Base-by-base conservation (phyloP, 2,329 filamentous ascomycete species). In the Raffaelea ambrosiae region DNA sequence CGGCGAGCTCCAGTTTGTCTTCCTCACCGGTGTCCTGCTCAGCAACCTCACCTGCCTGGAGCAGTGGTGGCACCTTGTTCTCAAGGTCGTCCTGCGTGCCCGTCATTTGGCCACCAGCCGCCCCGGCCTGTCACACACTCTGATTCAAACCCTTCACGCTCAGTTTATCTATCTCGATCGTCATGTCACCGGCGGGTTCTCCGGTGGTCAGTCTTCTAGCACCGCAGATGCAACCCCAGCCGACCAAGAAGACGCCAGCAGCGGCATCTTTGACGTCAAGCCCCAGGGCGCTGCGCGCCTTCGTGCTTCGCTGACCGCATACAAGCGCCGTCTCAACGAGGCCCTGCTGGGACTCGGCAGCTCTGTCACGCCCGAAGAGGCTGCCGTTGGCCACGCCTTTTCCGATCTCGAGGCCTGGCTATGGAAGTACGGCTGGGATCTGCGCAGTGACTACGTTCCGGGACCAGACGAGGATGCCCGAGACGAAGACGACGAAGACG, bases 1-100 rank as follows among this genome's bases (percentile, higher is more conserved):
- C 5, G 79, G 77, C 42, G 79, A 84, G 57, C 59, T 83, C 2
- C 79, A 83, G 54, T 75, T 83, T 58, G 70, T 72, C 39, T 83
- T 75, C 55, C 56, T 83, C 4, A 73, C 72, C 0, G 79, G 78
- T 35, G 70, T 74, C 58, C 69, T 77, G 47, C 69, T 83, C 1
- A 72, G 74, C 38, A 83, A 81, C 58, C 63, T 74, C 39, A 67
- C 75, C 9, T 83, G 79, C 54, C 65, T 81, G 40, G 76, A 80
- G 51, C 78, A 83, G 52, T 83, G 79, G 79, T 77, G 72, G 66
- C 69, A 79, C 55, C 68, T 79, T 51, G 59, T 73, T 3, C 66
- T 74, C 36, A 70, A 66, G 43, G 57, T 80, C 31, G 55, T 79
- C 11, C 68, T 83, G 42, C 70, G 71, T 22, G 71, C 76, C 2